These are phyloP conservation scores for Gyrodon lividus DNA, from an alignment of 768 basidiomycete genomes.

Conservation along the genomic window DNA sequence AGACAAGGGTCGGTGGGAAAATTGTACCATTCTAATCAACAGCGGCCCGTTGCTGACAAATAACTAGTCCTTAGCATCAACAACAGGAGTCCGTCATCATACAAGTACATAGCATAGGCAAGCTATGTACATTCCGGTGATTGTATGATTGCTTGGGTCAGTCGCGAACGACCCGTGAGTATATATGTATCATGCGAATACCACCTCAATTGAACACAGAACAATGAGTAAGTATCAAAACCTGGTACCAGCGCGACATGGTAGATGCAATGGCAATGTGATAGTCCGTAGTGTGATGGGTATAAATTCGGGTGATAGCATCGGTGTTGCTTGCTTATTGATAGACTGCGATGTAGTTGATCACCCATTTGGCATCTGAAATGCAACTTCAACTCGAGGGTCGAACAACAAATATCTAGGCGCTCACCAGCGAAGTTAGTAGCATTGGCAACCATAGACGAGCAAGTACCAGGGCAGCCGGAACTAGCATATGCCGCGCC, in stretches of 20 bases:
- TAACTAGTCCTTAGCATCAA: background rate
- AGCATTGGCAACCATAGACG: conserved; percentile 50
- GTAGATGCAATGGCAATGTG: background rate
- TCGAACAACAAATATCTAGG: too few relatives aligned
- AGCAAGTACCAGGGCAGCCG: conserved; percentile 44
- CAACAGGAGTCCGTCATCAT: too few relatives aligned
- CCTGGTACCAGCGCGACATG: background rate
- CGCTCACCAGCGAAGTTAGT: conserved; percentile 51
- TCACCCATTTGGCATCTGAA: conserved; percentile 53
- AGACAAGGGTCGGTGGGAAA: conserved; percentile 30
- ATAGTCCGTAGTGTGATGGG: background rate
- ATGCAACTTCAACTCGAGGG: conserved; percentile 4
- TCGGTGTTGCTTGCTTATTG: conserved; percentile 22
- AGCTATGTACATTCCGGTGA: background rate
- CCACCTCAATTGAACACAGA: conserved; percentile 9
- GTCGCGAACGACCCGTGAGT: too few relatives aligned
- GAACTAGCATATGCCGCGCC: conserved; percentile 23
- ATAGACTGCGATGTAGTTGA: conserved; percentile 58
- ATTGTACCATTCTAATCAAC: conserved; percentile 25
- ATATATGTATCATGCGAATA: background rate
- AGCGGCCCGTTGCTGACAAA: background rate
- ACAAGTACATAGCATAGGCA: too few relatives aligned
- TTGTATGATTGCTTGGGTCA: background rate
- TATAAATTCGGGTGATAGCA: conserved; percentile 1
- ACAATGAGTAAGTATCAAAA: conserved; percentile 1